A percentile compares a stretch with the other conserved stretches of the same genome.
phyloP scores from a whole-genome alignment of 768 basidiomycete species.

The Cystofilobasidium bisporidii region DNA sequence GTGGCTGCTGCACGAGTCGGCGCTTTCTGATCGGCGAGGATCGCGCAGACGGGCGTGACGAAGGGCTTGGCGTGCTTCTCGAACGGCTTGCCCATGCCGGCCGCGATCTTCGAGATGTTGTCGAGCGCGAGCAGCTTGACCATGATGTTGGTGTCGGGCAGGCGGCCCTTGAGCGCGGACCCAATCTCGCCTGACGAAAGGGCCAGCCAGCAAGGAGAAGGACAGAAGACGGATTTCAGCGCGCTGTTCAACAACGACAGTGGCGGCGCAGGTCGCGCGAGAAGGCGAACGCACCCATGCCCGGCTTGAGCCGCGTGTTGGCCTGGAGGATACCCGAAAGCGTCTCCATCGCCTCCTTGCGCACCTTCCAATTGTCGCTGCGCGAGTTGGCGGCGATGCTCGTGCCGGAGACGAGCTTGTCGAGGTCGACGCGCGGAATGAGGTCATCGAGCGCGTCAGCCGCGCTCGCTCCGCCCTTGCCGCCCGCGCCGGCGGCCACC shows the following conservation, averaged over 20 bases:
- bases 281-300: conserved; percentile 62
- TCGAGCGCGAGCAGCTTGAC: conserved; percentile 85
- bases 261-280: conserved; percentile 1
- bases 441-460: conserved; percentile 81
- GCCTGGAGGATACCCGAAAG: conserved; percentile 69
- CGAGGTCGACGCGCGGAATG: conserved; percentile 89
- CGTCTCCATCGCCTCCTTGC: conserved; percentile 86
- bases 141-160: conserved; percentile 85
- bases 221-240: background rate
- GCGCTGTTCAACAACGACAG: no score
- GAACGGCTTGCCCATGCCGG: conserved; percentile 90
- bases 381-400: conserved; percentile 72
- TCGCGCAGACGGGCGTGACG: conserved; percentile 63
- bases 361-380: conserved; percentile 91
- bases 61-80: conserved; percentile 78
- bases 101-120: conserved; percentile 77
- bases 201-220: background rate
- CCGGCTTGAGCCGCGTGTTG: conserved; percentile 84
- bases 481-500: conserved; percentile 46
- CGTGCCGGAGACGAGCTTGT: conserved; percentile 70
- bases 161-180: conserved; percentile 72
- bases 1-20: conserved; percentile 69
- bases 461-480: conserved; percentile 39
- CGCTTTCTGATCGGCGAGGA: conserved; percentile 86
- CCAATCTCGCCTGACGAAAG: conserved; percentile 83